Conservation (phyloP, 805 yeast species). For the Cephaloascus albidus region DNA sequence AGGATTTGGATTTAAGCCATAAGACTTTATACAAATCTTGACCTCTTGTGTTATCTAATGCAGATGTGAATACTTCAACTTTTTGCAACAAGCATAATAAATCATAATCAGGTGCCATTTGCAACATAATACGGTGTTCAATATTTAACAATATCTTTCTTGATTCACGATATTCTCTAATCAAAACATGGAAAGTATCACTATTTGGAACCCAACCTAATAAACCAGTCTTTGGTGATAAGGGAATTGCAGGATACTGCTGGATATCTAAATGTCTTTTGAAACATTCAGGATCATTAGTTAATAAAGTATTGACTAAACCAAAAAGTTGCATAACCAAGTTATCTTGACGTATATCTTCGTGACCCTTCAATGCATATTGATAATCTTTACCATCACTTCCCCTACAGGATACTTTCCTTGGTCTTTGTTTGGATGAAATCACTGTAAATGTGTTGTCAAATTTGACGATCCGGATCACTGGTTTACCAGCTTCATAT, state of each 20-base stretch:
- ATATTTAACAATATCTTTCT: conserved; percentile 83
- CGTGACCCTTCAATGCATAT: conserved; percentile 86
- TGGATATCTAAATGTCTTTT: conserved; percentile 92
- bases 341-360: conserved; percentile 95
- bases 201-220: conserved; percentile 97
- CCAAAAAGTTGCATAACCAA: conserved; percentile 98
- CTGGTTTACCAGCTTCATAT: conserved; percentile 74
- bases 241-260: conserved; percentile 85
- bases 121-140: conserved; percentile 92
- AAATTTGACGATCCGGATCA: conserved; percentile 62
- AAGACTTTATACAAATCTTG: conserved; percentile 92
- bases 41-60: conserved; percentile 90
- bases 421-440: conserved; percentile 92
- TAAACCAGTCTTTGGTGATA: conserved; percentile 94
- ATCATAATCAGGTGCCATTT: conserved; percentile 97
- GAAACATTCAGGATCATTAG: conserved; percentile 91
- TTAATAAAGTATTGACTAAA: conserved; percentile 79
- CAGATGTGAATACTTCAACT: conserved; percentile 94
- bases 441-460: conserved; percentile 82
- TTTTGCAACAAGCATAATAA: conserved; percentile 81
- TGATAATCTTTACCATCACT: conserved; percentile 88
- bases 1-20: conserved; percentile 92
- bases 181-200: conserved; percentile 91
- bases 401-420: conserved; percentile 71
- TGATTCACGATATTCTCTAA: conserved; percentile 86